phyloP scores from a whole-genome alignment of 345 rosid species.

The Geranium brycei region DNA sequence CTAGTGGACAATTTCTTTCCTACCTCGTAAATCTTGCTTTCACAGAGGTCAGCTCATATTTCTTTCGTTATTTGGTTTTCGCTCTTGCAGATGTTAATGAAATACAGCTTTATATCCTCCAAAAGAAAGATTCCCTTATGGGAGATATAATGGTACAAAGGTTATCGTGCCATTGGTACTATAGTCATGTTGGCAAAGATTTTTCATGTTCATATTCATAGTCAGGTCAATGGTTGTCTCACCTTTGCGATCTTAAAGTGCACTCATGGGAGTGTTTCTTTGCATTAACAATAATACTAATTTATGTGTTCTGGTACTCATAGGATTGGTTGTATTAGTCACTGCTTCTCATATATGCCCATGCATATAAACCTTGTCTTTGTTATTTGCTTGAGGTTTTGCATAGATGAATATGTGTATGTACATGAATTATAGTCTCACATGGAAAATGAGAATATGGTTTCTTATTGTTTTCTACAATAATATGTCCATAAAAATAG shows the following conservation, averaged over 20 bases:
- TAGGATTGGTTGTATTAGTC: not conserved
- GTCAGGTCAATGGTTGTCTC: not conserved
- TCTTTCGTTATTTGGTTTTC: slow-evolving; percentile 1
- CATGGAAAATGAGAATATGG: not conserved
- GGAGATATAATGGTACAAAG: not conserved
- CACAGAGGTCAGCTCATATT: slow-evolving; percentile 57
- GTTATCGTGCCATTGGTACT: not conserved
- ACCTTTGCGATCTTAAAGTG: not conserved
- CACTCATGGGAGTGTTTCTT: not conserved
- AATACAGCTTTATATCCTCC: not conserved
- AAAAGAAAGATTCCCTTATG: not conserved
- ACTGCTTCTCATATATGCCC: not conserved
- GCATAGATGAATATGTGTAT: not conserved
- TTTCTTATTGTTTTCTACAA: not conserved
- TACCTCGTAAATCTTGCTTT: slow-evolving; percentile 84
- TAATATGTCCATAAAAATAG: not conserved
- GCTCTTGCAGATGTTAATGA: not conserved
- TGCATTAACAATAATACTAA: not conserved
- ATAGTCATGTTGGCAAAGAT: not conserved
- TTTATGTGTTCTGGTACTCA: not conserved
- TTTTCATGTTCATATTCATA: not conserved
- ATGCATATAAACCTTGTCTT: not conserved
- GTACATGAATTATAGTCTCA: not conserved
- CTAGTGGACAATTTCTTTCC: slow-evolving; percentile 94
- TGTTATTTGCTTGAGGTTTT: not conserved